phyloP scores from a whole-genome alignment of 73 alveolate genomes.

The Paramecium tetraurelia region DNA sequence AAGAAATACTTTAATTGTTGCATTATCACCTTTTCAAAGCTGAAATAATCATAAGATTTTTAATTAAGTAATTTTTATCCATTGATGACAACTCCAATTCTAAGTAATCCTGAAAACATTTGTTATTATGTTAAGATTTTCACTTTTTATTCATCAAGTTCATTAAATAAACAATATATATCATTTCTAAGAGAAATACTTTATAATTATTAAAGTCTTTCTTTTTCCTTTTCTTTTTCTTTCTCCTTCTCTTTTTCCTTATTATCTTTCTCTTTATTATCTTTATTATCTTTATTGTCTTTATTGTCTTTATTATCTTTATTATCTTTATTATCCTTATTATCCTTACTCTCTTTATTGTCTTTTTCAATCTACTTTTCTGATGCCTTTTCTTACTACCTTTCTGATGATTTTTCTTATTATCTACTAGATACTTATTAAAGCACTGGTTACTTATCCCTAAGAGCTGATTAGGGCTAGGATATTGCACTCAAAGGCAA shows the following conservation, averaged over 20 bases:
- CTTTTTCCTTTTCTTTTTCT: background rate
- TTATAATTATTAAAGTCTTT: background rate
- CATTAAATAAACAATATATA: background rate
- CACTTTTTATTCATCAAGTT: background rate
- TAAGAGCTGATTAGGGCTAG: background rate
- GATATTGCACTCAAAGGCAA: background rate
- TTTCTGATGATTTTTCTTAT: background rate
- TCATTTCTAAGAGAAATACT: background rate
- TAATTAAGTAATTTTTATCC: background rate
- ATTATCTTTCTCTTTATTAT: background rate
- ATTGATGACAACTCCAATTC: background rate
- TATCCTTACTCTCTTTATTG: background rate
- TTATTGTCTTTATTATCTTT: background rate
- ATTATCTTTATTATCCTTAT: background rate
- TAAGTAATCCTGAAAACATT: background rate
- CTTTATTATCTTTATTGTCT: background rate
- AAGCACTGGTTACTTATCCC: background rate
- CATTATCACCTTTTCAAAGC: background rate
- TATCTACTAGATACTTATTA: background rate
- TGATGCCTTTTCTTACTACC: background rate
- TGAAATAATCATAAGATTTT: constrained; percentile 20
- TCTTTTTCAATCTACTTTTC: background rate
- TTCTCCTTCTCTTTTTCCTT: background rate
- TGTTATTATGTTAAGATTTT: background rate
- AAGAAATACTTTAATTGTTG: background rate